Conservation (phyloP, 352 stramenopile species). For the Pilasporangium apinafurcum region DNA sequence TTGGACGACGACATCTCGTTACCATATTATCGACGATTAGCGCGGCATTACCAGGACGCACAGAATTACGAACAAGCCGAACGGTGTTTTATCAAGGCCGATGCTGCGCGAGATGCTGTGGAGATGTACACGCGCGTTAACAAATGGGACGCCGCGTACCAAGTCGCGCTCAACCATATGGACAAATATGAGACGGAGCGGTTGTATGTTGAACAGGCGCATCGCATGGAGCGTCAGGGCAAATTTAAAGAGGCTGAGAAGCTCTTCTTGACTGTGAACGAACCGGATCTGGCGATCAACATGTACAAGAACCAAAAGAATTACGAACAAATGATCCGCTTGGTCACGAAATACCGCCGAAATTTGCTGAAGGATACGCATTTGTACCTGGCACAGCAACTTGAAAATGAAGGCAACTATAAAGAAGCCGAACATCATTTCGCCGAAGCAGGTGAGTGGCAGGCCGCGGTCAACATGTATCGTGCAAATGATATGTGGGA, state of each 20-base stretch:
- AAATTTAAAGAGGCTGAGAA: slow-evolving; percentile 93
- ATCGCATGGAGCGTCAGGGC: slow-evolving; percentile 86
- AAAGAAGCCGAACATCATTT: slow-evolving; percentile 94
- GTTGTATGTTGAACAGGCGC: slow-evolving; percentile 91
- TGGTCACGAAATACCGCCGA: slow-evolving; percentile 91
- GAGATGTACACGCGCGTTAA: slow-evolving; percentile 94
- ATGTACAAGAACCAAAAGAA: slow-evolving; percentile 97
- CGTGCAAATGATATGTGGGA: slow-evolving; percentile 93
- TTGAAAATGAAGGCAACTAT: slow-evolving; percentile 91
- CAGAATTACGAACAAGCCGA: slow-evolving; percentile 85
- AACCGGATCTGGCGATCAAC: slow-evolving; percentile 91
- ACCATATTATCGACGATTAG: slow-evolving; percentile 87
- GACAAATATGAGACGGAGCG: slow-evolving; percentile 89
- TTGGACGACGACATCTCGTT: slow-evolving; percentile 86
- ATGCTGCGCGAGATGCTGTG: slow-evolving; percentile 83
- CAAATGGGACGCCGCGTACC: slow-evolving; percentile 92
- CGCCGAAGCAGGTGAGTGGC: slow-evolving; percentile 86
- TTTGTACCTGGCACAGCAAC: slow-evolving; percentile 88
- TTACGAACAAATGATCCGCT: slow-evolving; percentile 93
- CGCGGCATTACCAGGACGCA: slow-evolving; percentile 87
- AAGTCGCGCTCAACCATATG: slow-evolving; percentile 89
- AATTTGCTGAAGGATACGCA: slow-evolving; percentile 93
- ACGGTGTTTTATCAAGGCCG: slow-evolving; percentile 90
- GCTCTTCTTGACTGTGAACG: slow-evolving; percentile 91
- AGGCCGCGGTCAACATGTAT: slow-evolving; percentile 94